Evolutionary conservation across 202 grass and related monocot species (phyloP).

Genomic region (Digitaria exilis): DNA sequence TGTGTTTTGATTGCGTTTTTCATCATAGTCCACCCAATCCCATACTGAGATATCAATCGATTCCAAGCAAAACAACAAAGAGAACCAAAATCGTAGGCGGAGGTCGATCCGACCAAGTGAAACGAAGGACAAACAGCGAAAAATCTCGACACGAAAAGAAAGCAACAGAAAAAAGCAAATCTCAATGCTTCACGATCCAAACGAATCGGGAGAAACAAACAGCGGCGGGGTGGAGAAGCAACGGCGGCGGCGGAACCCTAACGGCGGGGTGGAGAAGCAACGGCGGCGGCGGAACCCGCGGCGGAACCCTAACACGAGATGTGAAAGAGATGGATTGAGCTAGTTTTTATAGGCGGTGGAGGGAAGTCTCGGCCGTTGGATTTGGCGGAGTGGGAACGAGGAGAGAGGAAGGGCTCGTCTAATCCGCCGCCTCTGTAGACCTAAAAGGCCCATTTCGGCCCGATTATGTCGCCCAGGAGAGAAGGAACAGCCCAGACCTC

Average conservation of each 20-base stretch:
- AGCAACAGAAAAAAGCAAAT: background rate
- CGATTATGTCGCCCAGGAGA: background rate
- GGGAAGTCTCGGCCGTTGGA: background rate
- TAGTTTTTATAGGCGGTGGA: background rate
- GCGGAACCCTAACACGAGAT: conserved; percentile 15
- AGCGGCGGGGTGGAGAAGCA: background rate
- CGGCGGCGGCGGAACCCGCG: background rate
- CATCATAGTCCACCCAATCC: conserved; percentile 44
- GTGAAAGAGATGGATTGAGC: no score
- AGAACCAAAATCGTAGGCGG: no score
- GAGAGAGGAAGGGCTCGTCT: no score
- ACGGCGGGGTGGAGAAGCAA: no score
- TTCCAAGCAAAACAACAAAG: no score
- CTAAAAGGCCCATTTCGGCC: background rate
- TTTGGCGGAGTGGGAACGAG: background rate
- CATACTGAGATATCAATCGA: no score
- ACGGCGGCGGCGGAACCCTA: background rate
- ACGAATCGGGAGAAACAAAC: background rate
- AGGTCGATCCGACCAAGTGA: background rate
- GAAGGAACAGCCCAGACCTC: background rate
- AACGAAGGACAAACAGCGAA: no score
- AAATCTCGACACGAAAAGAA: background rate
- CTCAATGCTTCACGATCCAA: background rate
- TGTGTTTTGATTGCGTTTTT: conserved; percentile 43
- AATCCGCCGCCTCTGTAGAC: background rate